A percentile compares a stretch with the other conserved stretches of the same genome.
Evolutionary conservation across 805 yeast genomes (phyloP).

Genomic region (Yarrowia porcina): DNA sequence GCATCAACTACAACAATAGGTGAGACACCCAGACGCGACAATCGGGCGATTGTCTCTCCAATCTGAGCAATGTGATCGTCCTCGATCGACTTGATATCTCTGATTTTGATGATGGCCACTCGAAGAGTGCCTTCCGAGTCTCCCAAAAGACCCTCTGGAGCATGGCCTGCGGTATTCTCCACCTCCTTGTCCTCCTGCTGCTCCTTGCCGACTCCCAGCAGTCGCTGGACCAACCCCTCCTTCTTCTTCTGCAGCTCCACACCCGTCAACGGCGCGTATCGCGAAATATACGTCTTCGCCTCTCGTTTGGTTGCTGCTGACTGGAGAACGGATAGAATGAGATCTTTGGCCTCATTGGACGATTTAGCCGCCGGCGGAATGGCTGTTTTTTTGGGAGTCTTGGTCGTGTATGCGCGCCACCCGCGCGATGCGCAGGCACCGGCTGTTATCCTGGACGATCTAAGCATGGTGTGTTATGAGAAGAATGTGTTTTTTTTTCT

Average conservation of each 20-base stretch:
- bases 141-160: neutral
- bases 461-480: conserved; percentile 6
- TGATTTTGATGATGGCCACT: conserved; percentile 55
- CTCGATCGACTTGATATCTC: conserved; percentile 36
- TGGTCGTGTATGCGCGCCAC: neutral
- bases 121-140: conserved; percentile 37
- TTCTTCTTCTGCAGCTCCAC: conserved; percentile 37
- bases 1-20: conserved; percentile 66
- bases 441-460: neutral
- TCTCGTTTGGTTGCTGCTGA: conserved; percentile 94
- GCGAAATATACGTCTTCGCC: conserved; percentile 72
- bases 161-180: neutral
- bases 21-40: conserved; percentile 63
- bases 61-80: conserved; percentile 40
- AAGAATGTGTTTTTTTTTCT: neutral
- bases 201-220: conserved; percentile 32
- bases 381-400: neutral
- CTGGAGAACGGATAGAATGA: conserved; percentile 78
- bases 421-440: neutral
- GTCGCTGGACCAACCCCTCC: conserved; percentile 39
- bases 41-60: conserved; percentile 53
- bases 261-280: conserved; percentile 45
- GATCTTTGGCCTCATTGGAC: conserved; percentile 41
- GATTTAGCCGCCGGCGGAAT: conserved; percentile 17
- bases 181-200: neutral